A percentile compares a stretch with the other conserved stretches of the same genome.
These are phyloP conservation scores for Sclerotinia trifoliorum DNA, from an alignment of 2,329 filamentous ascomycete species.

Conservation along the genomic window DNA sequence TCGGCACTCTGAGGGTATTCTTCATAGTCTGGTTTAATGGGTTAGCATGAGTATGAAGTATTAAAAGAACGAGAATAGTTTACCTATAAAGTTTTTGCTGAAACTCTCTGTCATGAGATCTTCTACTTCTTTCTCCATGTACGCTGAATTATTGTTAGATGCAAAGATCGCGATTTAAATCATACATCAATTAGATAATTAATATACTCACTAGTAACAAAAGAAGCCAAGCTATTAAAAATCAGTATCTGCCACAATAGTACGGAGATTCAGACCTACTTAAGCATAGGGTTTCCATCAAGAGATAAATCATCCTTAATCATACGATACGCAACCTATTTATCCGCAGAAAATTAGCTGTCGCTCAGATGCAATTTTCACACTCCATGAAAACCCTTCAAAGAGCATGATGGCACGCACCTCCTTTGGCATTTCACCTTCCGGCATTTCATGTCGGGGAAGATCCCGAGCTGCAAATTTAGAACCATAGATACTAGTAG, in stretches of 20 bases:
- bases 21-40: conserved; percentile 60
- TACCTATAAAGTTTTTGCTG: conserved; percentile 83
- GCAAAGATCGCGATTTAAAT: no score
- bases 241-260: no score
- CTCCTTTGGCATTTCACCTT: conserved; percentile 84
- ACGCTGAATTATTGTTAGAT: no score
- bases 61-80: neutral
- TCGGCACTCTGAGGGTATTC: conserved; percentile 79
- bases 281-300: conserved; percentile 87
- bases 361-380: no score
- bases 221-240: conserved; percentile 71
- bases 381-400: no score
- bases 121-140: conserved; percentile 86
- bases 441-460: conserved; percentile 82
- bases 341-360: neutral
- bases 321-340: conserved; percentile 88
- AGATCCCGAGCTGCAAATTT: conserved; percentile 78
- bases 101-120: conserved; percentile 93
- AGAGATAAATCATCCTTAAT: conserved; percentile 93
- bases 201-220: conserved; percentile 72
- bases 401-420: conserved; percentile 43
- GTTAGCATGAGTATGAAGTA: neutral
- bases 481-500: conserved; percentile 71
- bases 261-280: conserved; percentile 48
- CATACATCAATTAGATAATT: neutral